phyloP scores from a whole-genome alignment of 805 yeast genomes.

The Debaryomyces castellii region DNA sequence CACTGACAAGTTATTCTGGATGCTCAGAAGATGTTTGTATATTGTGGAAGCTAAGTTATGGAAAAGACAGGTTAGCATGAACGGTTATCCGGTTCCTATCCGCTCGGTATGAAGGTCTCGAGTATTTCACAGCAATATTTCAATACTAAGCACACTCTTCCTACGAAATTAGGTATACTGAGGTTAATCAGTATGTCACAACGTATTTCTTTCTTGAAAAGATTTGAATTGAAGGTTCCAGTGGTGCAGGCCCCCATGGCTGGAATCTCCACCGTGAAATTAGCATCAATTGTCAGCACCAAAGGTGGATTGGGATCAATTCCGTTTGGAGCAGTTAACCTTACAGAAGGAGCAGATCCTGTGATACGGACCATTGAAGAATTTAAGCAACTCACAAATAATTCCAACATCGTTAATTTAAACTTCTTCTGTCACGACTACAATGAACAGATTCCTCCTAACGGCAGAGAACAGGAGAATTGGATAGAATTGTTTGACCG shows the following conservation, averaged over 20 bases:
- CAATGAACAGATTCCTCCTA: constrained; percentile 12
- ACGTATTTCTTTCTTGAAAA: constrained; percentile 5
- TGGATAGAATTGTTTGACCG: constrained; percentile 20
- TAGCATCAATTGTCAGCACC: constrained; percentile 43
- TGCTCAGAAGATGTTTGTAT: neutral
- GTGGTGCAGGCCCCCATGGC: constrained; percentile 64
- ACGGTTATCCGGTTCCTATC: neutral
- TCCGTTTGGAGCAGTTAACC: constrained; percentile 34
- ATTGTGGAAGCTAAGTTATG: too few relatives aligned
- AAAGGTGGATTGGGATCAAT: constrained; percentile 55
- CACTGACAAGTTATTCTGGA: too few relatives aligned
- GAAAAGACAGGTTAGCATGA: too few relatives aligned
- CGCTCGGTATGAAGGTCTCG: neutral
- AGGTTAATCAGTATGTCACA: neutral
- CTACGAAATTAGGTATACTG: too few relatives aligned
- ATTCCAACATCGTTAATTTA: constrained; percentile 32
- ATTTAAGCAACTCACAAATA: constrained; percentile 13
- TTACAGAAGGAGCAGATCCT: constrained; percentile 18
- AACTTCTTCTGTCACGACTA: constrained; percentile 49
- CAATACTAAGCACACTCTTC: too few relatives aligned
- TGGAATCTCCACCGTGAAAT: constrained; percentile 45
- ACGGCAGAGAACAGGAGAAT: constrained; percentile 16
- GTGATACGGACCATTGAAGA: constrained; percentile 10
- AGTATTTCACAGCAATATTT: neutral
- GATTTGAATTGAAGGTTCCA: constrained; percentile 37